Conservation (phyloP, 2,329 filamentous ascomycete genomes). For the Ceratocystis albifundus region DNA sequence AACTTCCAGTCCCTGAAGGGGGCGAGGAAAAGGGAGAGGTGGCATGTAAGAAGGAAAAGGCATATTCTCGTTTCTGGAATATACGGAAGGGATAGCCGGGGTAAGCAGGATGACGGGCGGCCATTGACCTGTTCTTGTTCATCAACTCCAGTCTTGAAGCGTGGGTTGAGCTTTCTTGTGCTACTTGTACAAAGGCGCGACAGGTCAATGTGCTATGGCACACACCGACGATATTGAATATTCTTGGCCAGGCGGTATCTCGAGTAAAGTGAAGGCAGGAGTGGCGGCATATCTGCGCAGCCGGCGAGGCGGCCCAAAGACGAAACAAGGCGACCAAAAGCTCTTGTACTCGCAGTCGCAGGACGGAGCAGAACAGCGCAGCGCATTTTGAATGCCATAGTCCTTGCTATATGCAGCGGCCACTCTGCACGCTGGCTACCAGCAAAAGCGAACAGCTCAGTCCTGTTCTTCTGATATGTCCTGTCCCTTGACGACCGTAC, state of each 20-base stretch:
- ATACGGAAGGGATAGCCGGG: neutral
- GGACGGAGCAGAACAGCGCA: neutral
- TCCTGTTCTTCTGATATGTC: too few relatives aligned
- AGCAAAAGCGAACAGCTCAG: neutral
- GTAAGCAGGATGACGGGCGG: neutral
- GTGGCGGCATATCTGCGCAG: neutral
- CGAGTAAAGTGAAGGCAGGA: neutral
- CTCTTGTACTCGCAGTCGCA: neutral
- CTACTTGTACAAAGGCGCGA: neutral
- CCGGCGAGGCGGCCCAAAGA: neutral
- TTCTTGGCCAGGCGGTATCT: neutral
- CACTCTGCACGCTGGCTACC: neutral
- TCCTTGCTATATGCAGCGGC: neutral
- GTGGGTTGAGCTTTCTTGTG: neutral
- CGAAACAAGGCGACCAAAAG: neutral
- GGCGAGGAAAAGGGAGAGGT: neutral
- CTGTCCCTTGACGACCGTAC: neutral
- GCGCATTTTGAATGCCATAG: neutral
- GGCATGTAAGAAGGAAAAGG: slow-evolving; percentile 13
- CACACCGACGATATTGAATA: neutral
- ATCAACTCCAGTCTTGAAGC: neutral
- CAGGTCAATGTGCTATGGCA: neutral
- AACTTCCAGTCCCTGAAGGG: slow-evolving; percentile 9
- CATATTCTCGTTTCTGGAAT: slow-evolving; percentile 2
- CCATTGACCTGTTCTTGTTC: neutral